Base-by-base conservation (phyloP, 768 basidiomycete genomes). In the Boletus tomentosulus region DNA sequence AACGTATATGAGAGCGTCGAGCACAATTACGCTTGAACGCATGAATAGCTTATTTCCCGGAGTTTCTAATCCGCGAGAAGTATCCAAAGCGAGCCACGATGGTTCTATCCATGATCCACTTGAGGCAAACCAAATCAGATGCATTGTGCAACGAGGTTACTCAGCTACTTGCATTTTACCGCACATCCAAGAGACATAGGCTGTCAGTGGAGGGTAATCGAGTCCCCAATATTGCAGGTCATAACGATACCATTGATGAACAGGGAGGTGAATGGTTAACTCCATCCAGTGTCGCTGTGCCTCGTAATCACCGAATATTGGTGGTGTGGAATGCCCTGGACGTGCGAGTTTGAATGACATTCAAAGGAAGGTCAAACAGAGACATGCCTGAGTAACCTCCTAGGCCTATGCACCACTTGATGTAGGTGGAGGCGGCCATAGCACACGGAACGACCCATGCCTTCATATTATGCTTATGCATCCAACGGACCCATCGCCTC, bases 251-350 rank as follows among this genome's bases (percentile, higher is more conserved):
- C 95, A 98, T 57, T 86, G 72, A 13, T 72, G 73, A 19, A 82
- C 62, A 0, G 93, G 89, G 1, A 92, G 74, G 64, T 94, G 87
- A 25, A 85, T 69, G 3, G 90, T 92, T 37, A 96, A 66, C 62
- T 95, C 93, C 89, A 96, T 91, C 93, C 93, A 96, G 70, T 95
- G 93, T 50, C 93, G 76, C 64, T 95, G 93, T 0, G 93, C 93
- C 67, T 96, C 93, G 61, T 90, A 96, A 71, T 96, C 93, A 3
- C 93, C 93, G 58, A 79, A 91, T 84, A 93, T 86, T 0, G 91
- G 92, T 0, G 92, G 88, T 3, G 82, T 81, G 30, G 67, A 75
- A 58, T 80, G 67, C 6, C 92, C 92, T 91, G 57, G 6, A 27
- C 1, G 8, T 3, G 2, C 9, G 3, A 34, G 1, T 33, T 47